Conservation (phyloP, 2,329 filamentous ascomycete species). For the Grosmannia huntii region DNA sequence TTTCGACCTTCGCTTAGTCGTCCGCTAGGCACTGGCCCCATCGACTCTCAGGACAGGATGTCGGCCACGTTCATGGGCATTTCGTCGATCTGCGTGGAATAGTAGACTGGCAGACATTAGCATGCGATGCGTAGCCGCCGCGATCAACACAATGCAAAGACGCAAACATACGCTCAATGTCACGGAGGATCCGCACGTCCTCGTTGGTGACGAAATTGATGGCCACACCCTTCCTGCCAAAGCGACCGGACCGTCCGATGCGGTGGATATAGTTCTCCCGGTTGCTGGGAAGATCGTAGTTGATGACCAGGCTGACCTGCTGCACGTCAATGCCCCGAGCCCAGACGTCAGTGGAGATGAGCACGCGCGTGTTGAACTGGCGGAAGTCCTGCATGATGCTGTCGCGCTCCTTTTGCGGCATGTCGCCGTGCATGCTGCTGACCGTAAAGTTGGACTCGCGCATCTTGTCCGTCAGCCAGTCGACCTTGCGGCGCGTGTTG, state of each 20-base stretch:
- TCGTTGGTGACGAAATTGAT: conserved; percentile 99
- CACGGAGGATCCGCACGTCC: conserved; percentile 90
- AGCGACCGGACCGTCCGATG: conserved; percentile 88
- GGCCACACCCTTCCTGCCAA: conserved; percentile 94
- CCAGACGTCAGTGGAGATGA: conserved; percentile 97
- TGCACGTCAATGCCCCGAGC: conserved; percentile 97
- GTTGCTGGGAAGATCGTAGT: conserved; percentile 96
- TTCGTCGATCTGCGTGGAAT: conserved; percentile 93
- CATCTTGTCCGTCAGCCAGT: conserved; percentile 99
- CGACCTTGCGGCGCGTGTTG: conserved; percentile 97
- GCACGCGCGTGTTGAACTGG: conserved; percentile 86
- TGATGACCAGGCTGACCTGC: conserved; percentile 96
- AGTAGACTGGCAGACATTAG: conserved; percentile 51
- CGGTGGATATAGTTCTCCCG: conserved; percentile 99
- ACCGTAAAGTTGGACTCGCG: conserved; percentile 97
- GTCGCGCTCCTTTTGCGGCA: conserved; percentile 96
- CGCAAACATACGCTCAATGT: conserved; percentile 72
- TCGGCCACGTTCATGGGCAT: conserved; percentile 93
- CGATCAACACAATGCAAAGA: background rate
- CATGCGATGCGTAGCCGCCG: background rate
- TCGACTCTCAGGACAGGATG: conserved; percentile 25
- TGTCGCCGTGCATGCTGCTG: conserved; percentile 97
- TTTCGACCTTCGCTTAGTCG: background rate
- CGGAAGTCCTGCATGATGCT: conserved; percentile 99
- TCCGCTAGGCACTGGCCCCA: background rate